Percentiles rank a stretch among this genome's conserved stretches.
These are phyloP conservation scores for Haematococcus lacustris DNA, from an alignment of 139 green algal genomes.

Conservation along the genomic window DNA sequence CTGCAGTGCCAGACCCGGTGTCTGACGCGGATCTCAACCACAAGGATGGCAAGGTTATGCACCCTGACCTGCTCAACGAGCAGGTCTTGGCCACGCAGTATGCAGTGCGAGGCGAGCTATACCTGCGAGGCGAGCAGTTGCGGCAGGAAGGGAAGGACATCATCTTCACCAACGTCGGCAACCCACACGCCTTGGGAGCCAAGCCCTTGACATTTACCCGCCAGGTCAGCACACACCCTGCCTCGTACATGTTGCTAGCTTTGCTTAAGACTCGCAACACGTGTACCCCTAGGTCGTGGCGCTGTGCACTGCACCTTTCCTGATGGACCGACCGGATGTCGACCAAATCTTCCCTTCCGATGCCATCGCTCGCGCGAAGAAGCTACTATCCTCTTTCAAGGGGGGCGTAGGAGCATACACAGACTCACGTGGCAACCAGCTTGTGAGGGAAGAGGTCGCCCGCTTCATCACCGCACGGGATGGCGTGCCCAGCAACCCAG, in stretches of 20 bases:
- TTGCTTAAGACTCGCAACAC: too few species aligned
- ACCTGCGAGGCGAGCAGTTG: constrained; percentile 77
- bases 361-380: constrained; percentile 61
- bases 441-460: constrained; percentile 68
- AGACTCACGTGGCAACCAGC: constrained; percentile 62
- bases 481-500: constrained; percentile 49
- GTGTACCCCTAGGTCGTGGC: constrained; percentile 81
- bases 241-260: too few species aligned
- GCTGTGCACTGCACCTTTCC: constrained; percentile 68
- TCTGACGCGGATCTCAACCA: constrained; percentile 2
- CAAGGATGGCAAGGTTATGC: constrained; percentile 70
- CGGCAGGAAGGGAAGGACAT: constrained; percentile 75
- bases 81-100: constrained; percentile 73
- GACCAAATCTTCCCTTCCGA: constrained; percentile 63
- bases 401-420: constrained; percentile 71
- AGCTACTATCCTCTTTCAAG: constrained; percentile 54
- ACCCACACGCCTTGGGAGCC: constrained; percentile 85
- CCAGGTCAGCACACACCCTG: too few species aligned
- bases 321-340: constrained; percentile 60
- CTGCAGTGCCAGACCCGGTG: too few species aligned
- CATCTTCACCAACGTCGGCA: constrained; percentile 96
- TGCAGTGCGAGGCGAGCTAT: constrained; percentile 89
- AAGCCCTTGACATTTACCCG: constrained; percentile 83
- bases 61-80: constrained; percentile 73
- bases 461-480: constrained; percentile 71